phyloP scores from a whole-genome alignment of 257 asterid genomes.

The Solanum corneliomulleri region DNA sequence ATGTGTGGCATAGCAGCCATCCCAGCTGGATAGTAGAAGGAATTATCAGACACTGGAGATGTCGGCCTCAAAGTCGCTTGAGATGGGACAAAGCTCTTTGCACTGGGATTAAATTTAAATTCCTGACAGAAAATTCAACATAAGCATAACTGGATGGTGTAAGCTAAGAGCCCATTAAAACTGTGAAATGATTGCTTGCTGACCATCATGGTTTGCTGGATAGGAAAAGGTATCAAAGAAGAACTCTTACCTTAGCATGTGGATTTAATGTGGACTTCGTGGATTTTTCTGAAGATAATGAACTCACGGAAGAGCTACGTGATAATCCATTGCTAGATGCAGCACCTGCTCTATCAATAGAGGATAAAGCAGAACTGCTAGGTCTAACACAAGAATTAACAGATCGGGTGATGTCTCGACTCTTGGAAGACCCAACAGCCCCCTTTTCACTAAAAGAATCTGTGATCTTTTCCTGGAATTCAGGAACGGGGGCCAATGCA shows the following conservation, averaged over 20 bases:
- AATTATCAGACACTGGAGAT: conserved; percentile 70
- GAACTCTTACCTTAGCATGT: conserved; percentile 65
- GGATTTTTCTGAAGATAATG: conserved; percentile 84
- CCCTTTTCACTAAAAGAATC: conserved; percentile 32
- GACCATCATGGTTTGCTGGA: neutral
- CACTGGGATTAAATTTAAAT: conserved; percentile 82
- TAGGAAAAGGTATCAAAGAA: neutral
- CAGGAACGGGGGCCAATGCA: conserved; percentile 44
- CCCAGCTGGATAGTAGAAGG: conserved; percentile 82
- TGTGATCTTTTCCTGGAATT: conserved; percentile 38
- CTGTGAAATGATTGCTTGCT: neutral
- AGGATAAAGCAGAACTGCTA: conserved; percentile 57
- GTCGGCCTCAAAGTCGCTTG: conserved; percentile 58
- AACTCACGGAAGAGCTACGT: conserved; percentile 73
- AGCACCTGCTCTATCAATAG: conserved; percentile 61
- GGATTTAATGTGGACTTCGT: conserved; percentile 79
- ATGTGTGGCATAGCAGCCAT: conserved; percentile 53
- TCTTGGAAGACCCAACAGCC: conserved; percentile 28
- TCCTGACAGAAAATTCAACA: conserved; percentile 37
- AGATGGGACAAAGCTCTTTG: conserved; percentile 72
- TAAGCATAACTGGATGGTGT: neutral
- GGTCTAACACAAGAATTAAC: conserved; percentile 33
- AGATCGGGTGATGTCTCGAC: conserved; percentile 26
- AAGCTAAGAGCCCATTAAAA: neutral
- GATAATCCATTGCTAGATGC: conserved; percentile 65